These are phyloP conservation scores for Paramecium primaurelia DNA, from an alignment of 73 alveolate genomes.

Conservation along the genomic window DNA sequence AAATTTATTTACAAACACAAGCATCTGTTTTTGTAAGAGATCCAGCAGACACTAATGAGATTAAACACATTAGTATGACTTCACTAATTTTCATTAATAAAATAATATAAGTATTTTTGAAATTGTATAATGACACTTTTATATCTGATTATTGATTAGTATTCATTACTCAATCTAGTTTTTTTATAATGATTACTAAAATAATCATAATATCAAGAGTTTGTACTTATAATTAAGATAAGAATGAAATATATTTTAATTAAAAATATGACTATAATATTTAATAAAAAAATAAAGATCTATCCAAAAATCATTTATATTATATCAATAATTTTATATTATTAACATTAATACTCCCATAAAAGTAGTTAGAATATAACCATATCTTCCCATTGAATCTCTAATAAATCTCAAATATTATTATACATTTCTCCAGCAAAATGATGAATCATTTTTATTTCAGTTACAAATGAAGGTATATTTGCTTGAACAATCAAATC, in stretches of 20 bases:
- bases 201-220: not conserved
- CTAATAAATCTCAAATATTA: not conserved
- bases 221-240: not conserved
- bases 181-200: not conserved
- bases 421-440: not conserved
- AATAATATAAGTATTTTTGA: not conserved
- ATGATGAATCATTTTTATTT: not conserved
- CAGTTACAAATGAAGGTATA: not conserved
- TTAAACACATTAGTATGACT: not conserved
- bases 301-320: not conserved
- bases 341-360: not conserved
- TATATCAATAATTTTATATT: not conserved
- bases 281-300: not conserved
- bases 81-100: not conserved
- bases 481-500: not conserved
- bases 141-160: not conserved
- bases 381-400: not conserved
- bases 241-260: no score
- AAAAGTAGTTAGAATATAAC: not conserved
- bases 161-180: not conserved
- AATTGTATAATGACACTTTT: not conserved
- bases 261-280: not conserved
- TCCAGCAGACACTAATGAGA: not conserved
- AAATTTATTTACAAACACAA: not conserved
- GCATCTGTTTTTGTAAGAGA: not conserved